These are phyloP conservation scores for Geranomyces michiganensis DNA, from an alignment of 192 early-diverging fungal species.

Conservation along the genomic window DNA sequence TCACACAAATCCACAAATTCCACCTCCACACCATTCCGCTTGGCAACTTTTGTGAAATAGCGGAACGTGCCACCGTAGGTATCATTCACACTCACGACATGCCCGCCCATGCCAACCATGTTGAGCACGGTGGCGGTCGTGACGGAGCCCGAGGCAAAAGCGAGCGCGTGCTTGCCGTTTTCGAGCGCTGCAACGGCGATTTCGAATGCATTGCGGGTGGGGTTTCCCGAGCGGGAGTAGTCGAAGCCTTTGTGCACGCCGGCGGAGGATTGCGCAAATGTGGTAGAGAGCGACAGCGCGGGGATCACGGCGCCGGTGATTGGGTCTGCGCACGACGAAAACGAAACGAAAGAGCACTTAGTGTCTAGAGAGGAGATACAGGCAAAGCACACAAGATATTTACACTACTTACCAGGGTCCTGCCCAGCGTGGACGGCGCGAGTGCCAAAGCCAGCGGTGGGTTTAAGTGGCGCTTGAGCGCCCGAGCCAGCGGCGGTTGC, in stretches of 20 bases:
- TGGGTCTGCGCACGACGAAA: conserved; percentile 59
- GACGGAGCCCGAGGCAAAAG: conserved; percentile 49
- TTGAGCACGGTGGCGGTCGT: conserved; percentile 89
- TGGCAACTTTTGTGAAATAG: conserved; percentile 56
- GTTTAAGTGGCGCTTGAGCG: not conserved
- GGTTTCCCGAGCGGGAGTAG: conserved; percentile 97
- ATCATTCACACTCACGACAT: conserved; percentile 92
- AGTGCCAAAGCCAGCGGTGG: conserved; percentile 70
- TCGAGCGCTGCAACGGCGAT: conserved; percentile 91
- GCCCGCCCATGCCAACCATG: conserved; percentile 77
- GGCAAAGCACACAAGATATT: not conserved
- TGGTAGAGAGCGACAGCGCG: conserved; percentile 91
- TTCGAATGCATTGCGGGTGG: conserved; percentile 86
- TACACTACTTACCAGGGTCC: conserved; percentile 52
- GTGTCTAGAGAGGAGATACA: not conserved
- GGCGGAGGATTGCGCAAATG: conserved; percentile 91
- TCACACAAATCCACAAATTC: conserved; percentile 85
- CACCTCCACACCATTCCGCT: conserved; percentile 75
- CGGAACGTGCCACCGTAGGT: conserved; percentile 83
- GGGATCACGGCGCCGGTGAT: conserved; percentile 98
- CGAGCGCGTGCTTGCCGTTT: conserved; percentile 85
- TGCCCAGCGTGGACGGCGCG: conserved; percentile 94
- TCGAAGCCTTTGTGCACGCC: conserved; percentile 91
- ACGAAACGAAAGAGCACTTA: not conserved
- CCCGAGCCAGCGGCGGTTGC: too few relatives aligned